Base-by-base conservation (phyloP, 2,329 filamentous ascomycete species). In the Calonectria leucothoes region DNA sequence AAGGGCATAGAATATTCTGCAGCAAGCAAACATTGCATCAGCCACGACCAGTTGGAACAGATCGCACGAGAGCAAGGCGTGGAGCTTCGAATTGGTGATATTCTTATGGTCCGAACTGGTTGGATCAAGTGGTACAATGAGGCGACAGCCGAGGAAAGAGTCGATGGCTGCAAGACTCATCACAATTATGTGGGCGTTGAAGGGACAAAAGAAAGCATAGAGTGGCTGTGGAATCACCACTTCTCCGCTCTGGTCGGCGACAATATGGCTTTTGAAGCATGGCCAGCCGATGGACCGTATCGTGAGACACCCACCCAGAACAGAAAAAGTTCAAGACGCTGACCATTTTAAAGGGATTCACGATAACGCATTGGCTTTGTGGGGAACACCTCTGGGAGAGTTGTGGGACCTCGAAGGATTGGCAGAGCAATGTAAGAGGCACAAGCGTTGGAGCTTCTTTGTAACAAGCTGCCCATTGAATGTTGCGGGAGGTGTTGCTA, bases 381-480 rank as follows among this genome's bases (percentile, higher is more conserved):
- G 57, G 57, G 68, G 68, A 20, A 65, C 59, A 85, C 84, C 88
- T 15, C 85, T 91, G 8, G 89, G 90, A 2, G 89, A 91, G 82
- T 83, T 91, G 66, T 88, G 88, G 84, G 88, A 91, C 78, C 82
- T 93, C 6, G 88, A 90, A 74, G 87, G 83, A 51, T 82, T 93
- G 52, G 86, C 89, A 0, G 83, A 83, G 48, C 86, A 89, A 61
- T 91, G 91, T 79, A 87, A 87, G 80, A 85, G 86, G 80, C 85
- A 87, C 67, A 83, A 85, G 17, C 85, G 88, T 37, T 93, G 91
- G 84, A 89, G 86, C 6, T 94, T 93, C 79, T 88, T 94, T 83
- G 86, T 93, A 29, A 90, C 89, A 0, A 92, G 90, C 74, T 86
- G 86, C 17, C 91, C 91, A 0, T 82, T 91, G 39, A 92, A 80